A percentile compares a stretch with the other conserved stretches of the same genome.
Evolutionary conservation across 164 flowering plant species (phyloP).

Genomic region (Buxus sempervirens): DNA sequence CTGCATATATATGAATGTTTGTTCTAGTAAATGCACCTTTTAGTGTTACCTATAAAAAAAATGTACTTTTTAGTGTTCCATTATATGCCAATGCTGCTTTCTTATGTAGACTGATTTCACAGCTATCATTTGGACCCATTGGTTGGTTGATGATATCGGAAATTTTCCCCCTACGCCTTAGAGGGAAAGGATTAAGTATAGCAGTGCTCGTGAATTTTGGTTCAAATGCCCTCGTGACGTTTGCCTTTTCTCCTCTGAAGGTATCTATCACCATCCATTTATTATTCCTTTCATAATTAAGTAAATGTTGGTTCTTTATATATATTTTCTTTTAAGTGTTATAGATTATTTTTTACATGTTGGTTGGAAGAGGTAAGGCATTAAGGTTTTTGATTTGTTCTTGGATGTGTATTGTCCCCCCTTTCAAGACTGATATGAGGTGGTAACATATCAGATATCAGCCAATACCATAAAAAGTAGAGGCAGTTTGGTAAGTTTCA

Average conservation of each 20-base stretch:
- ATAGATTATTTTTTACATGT: not conserved
- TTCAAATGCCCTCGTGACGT: slow-evolving; percentile 89
- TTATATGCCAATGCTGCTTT: not conserved
- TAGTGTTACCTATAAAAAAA: no score
- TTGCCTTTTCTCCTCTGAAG: slow-evolving; percentile 84
- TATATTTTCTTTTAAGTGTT: no score
- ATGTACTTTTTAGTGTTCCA: not conserved
- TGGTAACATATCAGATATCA: no score
- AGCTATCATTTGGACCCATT: slow-evolving; percentile 96
- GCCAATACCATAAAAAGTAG: no score
- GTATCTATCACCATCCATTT: slow-evolving; percentile 22
- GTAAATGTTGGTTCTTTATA: not conserved
- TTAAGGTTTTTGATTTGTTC: no score
- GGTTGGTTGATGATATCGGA: slow-evolving; percentile 99
- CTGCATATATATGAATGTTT: not conserved
- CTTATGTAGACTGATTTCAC: slow-evolving; percentile 28
- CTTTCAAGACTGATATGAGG: no score
- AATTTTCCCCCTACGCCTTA: slow-evolving; percentile 76
- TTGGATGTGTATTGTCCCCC: no score
- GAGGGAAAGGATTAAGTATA: slow-evolving; percentile 81
- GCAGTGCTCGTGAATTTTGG: slow-evolving; percentile 93
- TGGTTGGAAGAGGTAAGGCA: no score
- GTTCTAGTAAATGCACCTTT: not conserved
- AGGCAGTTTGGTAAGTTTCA: no score
- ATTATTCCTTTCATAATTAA: not conserved